These are phyloP conservation scores for Echria macrotheca DNA, from an alignment of 495 filamentous ascomycete genomes.

Conservation along the genomic window DNA sequence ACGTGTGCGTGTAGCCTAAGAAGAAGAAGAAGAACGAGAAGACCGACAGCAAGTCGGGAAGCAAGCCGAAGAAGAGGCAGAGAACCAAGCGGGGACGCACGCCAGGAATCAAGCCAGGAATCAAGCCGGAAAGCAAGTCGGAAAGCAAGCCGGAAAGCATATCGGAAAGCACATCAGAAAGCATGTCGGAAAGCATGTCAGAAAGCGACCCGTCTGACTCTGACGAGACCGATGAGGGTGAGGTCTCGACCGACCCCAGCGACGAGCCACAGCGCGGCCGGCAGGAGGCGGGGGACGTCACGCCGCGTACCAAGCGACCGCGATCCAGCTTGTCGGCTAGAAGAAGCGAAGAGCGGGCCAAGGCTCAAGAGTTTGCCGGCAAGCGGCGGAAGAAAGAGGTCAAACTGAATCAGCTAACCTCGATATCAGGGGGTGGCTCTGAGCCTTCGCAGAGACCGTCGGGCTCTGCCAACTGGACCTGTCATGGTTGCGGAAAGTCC, in stretches of 20 bases:
- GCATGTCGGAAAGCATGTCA: no score
- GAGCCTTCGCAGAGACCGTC: slow-evolving; percentile 11
- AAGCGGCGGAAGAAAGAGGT: slow-evolving; percentile 53
- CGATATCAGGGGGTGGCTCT: slow-evolving; percentile 40
- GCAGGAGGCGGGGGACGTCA: neutral
- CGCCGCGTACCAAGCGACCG: neutral
- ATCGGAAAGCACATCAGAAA: no score
- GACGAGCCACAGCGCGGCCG: slow-evolving; percentile 19
- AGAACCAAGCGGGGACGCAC: no score
- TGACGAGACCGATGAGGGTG: slow-evolving; percentile 6
- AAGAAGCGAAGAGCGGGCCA: slow-evolving; percentile 34
- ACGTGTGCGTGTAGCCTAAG: neutral
- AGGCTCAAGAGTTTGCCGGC: slow-evolving; percentile 42
- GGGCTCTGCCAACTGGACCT: slow-evolving; percentile 9
- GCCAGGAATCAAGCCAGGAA: no score
- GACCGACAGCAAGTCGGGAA: slow-evolving; percentile 10
- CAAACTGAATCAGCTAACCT: slow-evolving; percentile 49
- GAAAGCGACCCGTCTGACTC: no score
- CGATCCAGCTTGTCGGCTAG: slow-evolving; percentile 23
- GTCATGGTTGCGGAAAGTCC: slow-evolving; percentile 24
- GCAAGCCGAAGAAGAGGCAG: no score
- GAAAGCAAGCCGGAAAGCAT: no score
- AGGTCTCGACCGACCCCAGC: slow-evolving; percentile 4
- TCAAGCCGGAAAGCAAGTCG: no score
- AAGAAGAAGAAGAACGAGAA: slow-evolving; percentile 12